Conservation (phyloP, 2,329 filamentous ascomycete species). For the Neospermospora avenae region DNA sequence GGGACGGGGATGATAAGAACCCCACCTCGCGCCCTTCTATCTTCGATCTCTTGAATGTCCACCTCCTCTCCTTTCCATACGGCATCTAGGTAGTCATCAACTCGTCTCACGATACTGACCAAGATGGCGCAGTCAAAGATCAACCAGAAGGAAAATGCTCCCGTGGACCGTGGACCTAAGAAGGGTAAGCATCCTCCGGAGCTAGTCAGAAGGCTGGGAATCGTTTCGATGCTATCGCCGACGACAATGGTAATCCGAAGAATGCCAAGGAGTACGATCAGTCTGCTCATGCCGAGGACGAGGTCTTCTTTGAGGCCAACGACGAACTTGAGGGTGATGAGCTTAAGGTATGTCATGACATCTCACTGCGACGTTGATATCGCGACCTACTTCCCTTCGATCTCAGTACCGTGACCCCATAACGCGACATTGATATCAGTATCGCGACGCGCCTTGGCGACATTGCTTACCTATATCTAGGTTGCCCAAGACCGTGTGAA, state of each 20-base stretch:
- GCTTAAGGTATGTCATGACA: not conserved
- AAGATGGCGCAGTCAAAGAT: not conserved
- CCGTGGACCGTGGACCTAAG: not conserved
- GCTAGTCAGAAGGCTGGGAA: not conserved
- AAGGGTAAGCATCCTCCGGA: not conserved
- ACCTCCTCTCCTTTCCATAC: not conserved
- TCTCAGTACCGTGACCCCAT: not conserved
- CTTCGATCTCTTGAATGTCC: not conserved
- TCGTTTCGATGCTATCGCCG: not conserved
- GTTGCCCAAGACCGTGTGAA: not conserved
- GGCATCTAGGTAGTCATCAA: not conserved
- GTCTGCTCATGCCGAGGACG: not conserved
- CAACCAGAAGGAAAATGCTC: not conserved
- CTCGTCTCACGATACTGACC: not conserved
- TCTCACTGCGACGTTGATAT: not conserved
- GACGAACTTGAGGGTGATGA: not conserved
- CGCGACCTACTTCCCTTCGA: not conserved
- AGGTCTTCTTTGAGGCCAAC: slow-evolving; percentile 9
- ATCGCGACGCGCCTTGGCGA: not conserved
- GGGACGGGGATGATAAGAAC: too few relatives aligned
- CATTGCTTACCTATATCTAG: not conserved
- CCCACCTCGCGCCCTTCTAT: not conserved
- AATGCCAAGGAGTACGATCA: slow-evolving; percentile 7
- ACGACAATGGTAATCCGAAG: slow-evolving; percentile 7
- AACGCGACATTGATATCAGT: not conserved